These are phyloP conservation scores for Passalora sequoiae DNA, from an alignment of 2,329 filamentous ascomycete species.

Conservation along the genomic window DNA sequence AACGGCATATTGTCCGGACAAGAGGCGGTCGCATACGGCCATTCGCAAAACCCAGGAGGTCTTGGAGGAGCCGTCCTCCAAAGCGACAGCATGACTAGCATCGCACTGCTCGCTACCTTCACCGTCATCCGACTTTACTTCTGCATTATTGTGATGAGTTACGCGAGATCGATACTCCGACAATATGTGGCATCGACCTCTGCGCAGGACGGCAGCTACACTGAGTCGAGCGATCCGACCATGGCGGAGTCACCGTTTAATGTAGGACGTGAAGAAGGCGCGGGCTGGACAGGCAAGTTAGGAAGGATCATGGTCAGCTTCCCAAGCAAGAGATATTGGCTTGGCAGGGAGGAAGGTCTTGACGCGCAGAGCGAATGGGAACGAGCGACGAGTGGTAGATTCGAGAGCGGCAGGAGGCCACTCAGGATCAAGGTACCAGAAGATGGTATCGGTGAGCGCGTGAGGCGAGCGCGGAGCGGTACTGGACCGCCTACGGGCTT, in stretches of 20 bases:
- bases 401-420: conserved; percentile 42
- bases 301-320: conserved; percentile 70
- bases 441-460: conserved; percentile 51
- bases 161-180: conserved; percentile 70
- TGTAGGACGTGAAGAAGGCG: conserved; percentile 62
- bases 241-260: conserved; percentile 66
- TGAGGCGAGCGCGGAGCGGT: conserved; percentile 57
- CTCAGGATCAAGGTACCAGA: conserved; percentile 38
- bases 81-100: conserved; percentile 66
- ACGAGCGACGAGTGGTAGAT: conserved; percentile 56
- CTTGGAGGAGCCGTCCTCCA: conserved; percentile 62
- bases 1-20: conserved; percentile 46
- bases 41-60: conserved; percentile 33
- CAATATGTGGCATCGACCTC: conserved; percentile 54
- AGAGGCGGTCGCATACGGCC: conserved; percentile 47
- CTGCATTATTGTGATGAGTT: conserved; percentile 74
- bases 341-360: conserved; percentile 59
- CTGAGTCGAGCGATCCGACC: conserved; percentile 37
- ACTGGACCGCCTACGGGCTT: conserved; percentile 48
- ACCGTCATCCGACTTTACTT: conserved; percentile 79
- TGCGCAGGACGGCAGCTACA: conserved; percentile 30
- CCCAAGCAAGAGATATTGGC: conserved; percentile 73
- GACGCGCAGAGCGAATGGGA: conserved; percentile 63
- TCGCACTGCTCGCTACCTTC: conserved; percentile 67
- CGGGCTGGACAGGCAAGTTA: conserved; percentile 71